A percentile compares a stretch with the other conserved stretches of the same genome.
These are phyloP conservation scores for Talaromyces verruculosus DNA, from an alignment of 2,329 filamentous ascomycete genomes.

Conservation along the genomic window DNA sequence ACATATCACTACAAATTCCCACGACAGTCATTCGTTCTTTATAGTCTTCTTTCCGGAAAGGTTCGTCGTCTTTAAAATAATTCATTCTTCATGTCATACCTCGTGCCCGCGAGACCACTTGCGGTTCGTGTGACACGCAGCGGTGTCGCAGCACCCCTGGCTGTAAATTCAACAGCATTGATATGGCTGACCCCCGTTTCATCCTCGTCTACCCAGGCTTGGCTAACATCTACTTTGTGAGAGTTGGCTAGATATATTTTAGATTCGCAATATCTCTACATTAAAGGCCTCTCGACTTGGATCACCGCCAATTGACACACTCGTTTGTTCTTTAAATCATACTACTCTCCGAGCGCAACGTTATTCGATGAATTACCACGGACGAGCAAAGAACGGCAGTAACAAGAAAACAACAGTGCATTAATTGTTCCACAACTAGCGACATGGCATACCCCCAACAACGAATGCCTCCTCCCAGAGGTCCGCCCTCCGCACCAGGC, in stretches of 20 bases:
- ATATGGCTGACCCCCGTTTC: slow-evolving; percentile 10
- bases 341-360: neutral
- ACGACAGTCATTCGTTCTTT: slow-evolving; percentile 1
- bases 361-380: slow-evolving; percentile 17
- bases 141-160: slow-evolving; percentile 9
- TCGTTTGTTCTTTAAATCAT: neutral
- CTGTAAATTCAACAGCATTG: neutral
- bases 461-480: slow-evolving; percentile 32
- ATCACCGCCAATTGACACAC: neutral
- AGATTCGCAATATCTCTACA: neutral
- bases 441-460: slow-evolving; percentile 41
- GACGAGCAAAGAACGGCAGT: slow-evolving; percentile 7
- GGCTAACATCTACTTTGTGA: neutral
- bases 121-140: slow-evolving; percentile 9
- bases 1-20: neutral
- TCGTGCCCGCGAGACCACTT: neutral
- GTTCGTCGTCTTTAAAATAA: neutral
- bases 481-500: slow-evolving; percentile 23
- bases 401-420: neutral
- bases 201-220: slow-evolving; percentile 6
- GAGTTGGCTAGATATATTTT: neutral
- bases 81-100: neutral
- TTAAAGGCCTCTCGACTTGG: neutral
- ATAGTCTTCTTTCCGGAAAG: neutral
- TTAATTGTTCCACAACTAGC: neutral